These are phyloP conservation scores for Rhizopogon roseolus DNA, from an alignment of 768 basidiomycete genomes.

Conservation along the genomic window DNA sequence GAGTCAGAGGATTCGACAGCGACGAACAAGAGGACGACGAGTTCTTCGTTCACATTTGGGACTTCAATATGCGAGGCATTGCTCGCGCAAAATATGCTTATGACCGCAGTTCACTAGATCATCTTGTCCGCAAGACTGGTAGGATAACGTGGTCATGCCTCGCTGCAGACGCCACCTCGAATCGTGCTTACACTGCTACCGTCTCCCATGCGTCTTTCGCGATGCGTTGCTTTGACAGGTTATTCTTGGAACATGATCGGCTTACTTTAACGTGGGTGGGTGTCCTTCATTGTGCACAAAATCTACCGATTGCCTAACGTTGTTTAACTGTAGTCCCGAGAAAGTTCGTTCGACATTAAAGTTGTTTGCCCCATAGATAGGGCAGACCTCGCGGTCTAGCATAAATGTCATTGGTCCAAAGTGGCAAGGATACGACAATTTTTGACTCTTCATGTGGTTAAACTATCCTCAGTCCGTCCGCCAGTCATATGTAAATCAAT, in stretches of 20 bases:
- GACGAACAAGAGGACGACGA: too few species aligned
- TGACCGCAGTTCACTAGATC: neutral
- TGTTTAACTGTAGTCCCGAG: neutral
- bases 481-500: too few species aligned
- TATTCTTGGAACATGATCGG: neutral
- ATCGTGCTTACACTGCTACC: neutral
- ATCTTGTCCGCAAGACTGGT: neutral
- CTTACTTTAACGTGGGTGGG: neutral
- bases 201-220: neutral
- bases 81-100: neutral
- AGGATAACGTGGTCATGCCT: too few species aligned
- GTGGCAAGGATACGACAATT: neutral
- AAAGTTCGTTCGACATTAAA: neutral
- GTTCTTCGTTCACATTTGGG: neutral
- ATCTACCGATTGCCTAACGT: neutral
- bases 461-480: too few species aligned
- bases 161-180: neutral
- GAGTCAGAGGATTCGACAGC: neutral
- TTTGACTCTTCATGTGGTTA: too few species aligned
- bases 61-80: neutral
- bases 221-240: accelerated
- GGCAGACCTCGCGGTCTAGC: neutral
- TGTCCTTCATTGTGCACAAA: neutral
- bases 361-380: neutral
- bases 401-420: neutral